Evolutionary conservation across 176 grass and related monocot species (phyloP).

Genomic region (Carex parvula): DNA sequence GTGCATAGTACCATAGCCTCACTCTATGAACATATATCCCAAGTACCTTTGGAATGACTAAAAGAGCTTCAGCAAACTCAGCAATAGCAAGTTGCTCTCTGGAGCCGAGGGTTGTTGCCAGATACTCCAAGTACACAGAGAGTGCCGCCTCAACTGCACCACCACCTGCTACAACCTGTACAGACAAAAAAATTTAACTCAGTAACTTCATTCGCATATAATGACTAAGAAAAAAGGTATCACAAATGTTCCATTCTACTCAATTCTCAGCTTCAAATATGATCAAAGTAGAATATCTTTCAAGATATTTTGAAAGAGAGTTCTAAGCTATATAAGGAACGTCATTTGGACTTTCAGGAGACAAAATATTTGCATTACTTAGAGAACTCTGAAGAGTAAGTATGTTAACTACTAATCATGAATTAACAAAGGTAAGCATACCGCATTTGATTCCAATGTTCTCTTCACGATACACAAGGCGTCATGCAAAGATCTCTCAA

Average conservation of each 20-base stretch:
- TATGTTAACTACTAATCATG: background rate
- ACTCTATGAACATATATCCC: background rate
- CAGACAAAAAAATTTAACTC: background rate
- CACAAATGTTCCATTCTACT: background rate
- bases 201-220: background rate
- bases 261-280: background rate
- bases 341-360: background rate
- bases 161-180: constrained; percentile 89
- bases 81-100: constrained; percentile 77
- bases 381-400: background rate
- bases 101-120: constrained; percentile 76
- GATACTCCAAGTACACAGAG: constrained; percentile 89
- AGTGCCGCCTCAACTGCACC: constrained; percentile 82
- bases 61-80: constrained; percentile 80
- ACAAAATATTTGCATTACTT: background rate
- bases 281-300: background rate
- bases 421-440: constrained; percentile 24
- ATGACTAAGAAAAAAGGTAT: background rate
- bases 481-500: constrained; percentile 83
- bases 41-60: constrained; percentile 80
- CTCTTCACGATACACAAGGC: constrained; percentile 87
- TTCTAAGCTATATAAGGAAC: background rate
- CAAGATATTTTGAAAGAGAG: too few species aligned
- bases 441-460: constrained; percentile 78
- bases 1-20: too few species aligned